A percentile compares a stretch with the other conserved stretches of the same genome.
Evolutionary conservation across 2,329 filamentous ascomycete species (phyloP).

Genomic region (Chaetoscypha palmicola): DNA sequence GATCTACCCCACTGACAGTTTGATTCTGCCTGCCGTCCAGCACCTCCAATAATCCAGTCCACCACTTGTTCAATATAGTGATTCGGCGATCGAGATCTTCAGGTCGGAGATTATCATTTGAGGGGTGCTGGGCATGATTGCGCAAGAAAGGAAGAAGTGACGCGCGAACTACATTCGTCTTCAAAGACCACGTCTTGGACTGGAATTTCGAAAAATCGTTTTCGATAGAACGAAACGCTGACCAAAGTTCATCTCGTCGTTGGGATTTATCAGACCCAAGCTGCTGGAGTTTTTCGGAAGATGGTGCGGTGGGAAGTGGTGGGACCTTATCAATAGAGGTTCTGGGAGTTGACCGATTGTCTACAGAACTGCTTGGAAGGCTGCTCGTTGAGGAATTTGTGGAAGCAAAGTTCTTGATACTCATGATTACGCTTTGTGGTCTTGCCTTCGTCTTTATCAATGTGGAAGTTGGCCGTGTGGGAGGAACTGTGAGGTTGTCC

Average conservation of each 20-base stretch:
- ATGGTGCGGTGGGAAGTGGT: slow-evolving; percentile 36
- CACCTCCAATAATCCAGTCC: slow-evolving; percentile 62
- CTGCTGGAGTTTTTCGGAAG: slow-evolving; percentile 31
- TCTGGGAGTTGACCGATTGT: slow-evolving; percentile 37
- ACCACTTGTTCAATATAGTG: slow-evolving; percentile 68
- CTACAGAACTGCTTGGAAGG: slow-evolving; percentile 38
- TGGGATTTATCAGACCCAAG: slow-evolving; percentile 32
- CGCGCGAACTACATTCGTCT: slow-evolving; percentile 60
- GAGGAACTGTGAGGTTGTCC: slow-evolving; percentile 19
- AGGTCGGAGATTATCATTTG: slow-evolving; percentile 50
- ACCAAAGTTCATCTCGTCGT: slow-evolving; percentile 65
- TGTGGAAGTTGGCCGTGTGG: slow-evolving; percentile 13
- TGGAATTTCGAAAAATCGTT: slow-evolving; percentile 64
- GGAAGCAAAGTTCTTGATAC: slow-evolving; percentile 24
- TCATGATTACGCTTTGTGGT: slow-evolving; percentile 28
- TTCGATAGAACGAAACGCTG: slow-evolving; percentile 59
- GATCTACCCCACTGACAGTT: slow-evolving; percentile 61
- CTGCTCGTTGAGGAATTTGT: slow-evolving; percentile 31
- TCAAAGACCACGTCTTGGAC: slow-evolving; percentile 59
- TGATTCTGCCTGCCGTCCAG: slow-evolving; percentile 62
- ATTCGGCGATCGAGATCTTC: slow-evolving; percentile 64
- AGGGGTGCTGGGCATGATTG: slow-evolving; percentile 51
- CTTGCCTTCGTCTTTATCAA: slow-evolving; percentile 25
- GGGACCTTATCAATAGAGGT: slow-evolving; percentile 40
- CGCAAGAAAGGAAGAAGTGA: slow-evolving; percentile 59